A percentile compares a stretch with the other conserved stretches of the same genome.
Evolutionary conservation across 306 rosid species (phyloP).

Genomic region (Trichosanthes cucumerina): DNA sequence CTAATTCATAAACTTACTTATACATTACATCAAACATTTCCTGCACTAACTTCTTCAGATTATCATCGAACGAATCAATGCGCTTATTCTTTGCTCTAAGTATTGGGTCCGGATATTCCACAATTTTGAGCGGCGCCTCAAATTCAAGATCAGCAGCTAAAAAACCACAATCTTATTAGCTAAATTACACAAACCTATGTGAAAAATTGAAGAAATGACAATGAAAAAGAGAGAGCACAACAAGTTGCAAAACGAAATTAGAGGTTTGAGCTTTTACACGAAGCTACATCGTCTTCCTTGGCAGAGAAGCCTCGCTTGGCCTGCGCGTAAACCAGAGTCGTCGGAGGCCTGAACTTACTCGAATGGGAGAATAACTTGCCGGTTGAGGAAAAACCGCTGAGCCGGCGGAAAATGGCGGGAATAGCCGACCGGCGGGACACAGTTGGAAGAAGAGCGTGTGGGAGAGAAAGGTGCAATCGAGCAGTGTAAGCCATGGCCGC

Average conservation of each 20-base stretch:
- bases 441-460: slow-evolving; percentile 16
- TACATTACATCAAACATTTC: slow-evolving; percentile 95
- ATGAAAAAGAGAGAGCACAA: neutral
- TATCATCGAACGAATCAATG: slow-evolving; percentile 52
- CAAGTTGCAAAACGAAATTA: neutral
- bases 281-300: slow-evolving; percentile 47
- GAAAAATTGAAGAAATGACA: neutral
- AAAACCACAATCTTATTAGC: neutral
- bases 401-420: slow-evolving; percentile 24
- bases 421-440: slow-evolving; percentile 13
- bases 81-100: slow-evolving; percentile 72
- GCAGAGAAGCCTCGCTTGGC: slow-evolving; percentile 41
- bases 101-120: slow-evolving; percentile 67
- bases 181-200: neutral
- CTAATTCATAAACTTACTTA: slow-evolving; percentile 34
- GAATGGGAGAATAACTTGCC: slow-evolving; percentile 13
- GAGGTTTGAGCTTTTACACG: slow-evolving; percentile 39
- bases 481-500: slow-evolving; percentile 39
- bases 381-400: slow-evolving; percentile 16
- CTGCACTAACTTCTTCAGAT: slow-evolving; percentile 52
- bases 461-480: slow-evolving; percentile 15
- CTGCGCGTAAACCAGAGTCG: slow-evolving; percentile 27
- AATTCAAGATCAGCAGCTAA: slow-evolving; percentile 61
- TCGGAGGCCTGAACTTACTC: neutral
- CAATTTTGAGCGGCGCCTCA: slow-evolving; percentile 54